These are phyloP conservation scores for Kurtzmaniella quercitrusa DNA, from an alignment of 1,139 yeast genomes.

Conservation along the genomic window DNA sequence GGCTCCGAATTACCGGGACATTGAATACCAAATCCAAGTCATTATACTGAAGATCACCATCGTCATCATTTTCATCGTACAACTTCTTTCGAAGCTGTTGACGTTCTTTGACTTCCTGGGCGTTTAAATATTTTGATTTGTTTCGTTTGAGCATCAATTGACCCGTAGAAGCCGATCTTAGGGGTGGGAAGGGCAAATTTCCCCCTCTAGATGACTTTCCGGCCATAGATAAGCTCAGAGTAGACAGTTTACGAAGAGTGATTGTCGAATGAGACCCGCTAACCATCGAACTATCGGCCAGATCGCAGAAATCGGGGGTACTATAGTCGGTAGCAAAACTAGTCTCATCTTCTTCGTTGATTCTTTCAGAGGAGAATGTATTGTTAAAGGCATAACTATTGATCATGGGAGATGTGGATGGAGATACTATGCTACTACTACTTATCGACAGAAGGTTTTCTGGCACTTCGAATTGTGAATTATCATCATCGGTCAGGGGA, in stretches of 20 bases:
- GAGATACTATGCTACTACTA: slow-evolving; percentile 24
- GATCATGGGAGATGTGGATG: slow-evolving; percentile 20
- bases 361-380: background rate
- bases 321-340: background rate
- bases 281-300: background rate
- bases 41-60: slow-evolving; percentile 36
- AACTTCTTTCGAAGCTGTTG: slow-evolving; percentile 35
- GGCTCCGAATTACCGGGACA: slow-evolving; percentile 41
- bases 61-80: slow-evolving; percentile 42
- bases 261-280: background rate
- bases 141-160: slow-evolving; percentile 17
- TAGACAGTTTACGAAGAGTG: background rate
- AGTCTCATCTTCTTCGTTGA: slow-evolving; percentile 1
- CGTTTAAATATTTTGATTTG: slow-evolving; percentile 32
- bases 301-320: background rate
- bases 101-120: slow-evolving; percentile 37
- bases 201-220: background rate
- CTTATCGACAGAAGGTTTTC: slow-evolving; percentile 41
- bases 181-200: background rate
- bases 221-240: background rate
- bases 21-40: slow-evolving; percentile 42
- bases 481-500: slow-evolving; percentile 37
- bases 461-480: slow-evolving; percentile 31
- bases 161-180: background rate
- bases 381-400: slow-evolving; percentile 10